These are phyloP conservation scores for Forsythia viridissima DNA, from an alignment of 257 asterid genomes.

Conservation along the genomic window DNA sequence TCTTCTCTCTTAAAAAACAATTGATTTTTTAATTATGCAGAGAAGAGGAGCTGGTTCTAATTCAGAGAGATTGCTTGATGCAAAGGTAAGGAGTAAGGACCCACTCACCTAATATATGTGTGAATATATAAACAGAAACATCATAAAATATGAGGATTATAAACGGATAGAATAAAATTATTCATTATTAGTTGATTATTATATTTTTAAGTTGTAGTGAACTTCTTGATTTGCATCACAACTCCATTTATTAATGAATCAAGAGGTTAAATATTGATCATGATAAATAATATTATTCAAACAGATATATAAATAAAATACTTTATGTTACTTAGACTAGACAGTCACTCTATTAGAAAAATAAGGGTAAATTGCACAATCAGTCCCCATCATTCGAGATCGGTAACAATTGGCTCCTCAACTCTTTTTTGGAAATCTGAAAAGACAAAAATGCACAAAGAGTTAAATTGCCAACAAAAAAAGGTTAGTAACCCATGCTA, in stretches of 20 bases:
- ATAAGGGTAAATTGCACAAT: background rate
- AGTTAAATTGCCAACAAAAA: background rate
- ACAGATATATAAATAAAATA: too few relatives aligned
- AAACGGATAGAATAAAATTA: too few relatives aligned
- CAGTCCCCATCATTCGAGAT: background rate
- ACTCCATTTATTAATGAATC: too few relatives aligned
- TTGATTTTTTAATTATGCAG: slow-evolving; percentile 49
- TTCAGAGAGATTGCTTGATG: slow-evolving; percentile 70
- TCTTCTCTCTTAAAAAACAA: background rate
- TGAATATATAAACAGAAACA: too few relatives aligned
- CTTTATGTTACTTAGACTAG: background rate
- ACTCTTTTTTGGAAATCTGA: too few relatives aligned
- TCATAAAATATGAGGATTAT: too few relatives aligned
- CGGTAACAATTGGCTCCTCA: background rate
- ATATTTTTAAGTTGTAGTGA: too few relatives aligned
- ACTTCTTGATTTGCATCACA: too few relatives aligned
- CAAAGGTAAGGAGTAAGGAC: slow-evolving; percentile 58
- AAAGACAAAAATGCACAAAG: background rate
- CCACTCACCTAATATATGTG: background rate
- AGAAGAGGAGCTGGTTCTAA: slow-evolving; percentile 69
- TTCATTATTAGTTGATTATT: too few relatives aligned
- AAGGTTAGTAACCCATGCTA: background rate
- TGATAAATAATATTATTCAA: too few relatives aligned
- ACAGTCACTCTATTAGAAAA: background rate
- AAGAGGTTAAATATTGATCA: too few relatives aligned